phyloP scores from a whole-genome alignment of 306 rosid species.

The Ziziphus jujuba region DNA sequence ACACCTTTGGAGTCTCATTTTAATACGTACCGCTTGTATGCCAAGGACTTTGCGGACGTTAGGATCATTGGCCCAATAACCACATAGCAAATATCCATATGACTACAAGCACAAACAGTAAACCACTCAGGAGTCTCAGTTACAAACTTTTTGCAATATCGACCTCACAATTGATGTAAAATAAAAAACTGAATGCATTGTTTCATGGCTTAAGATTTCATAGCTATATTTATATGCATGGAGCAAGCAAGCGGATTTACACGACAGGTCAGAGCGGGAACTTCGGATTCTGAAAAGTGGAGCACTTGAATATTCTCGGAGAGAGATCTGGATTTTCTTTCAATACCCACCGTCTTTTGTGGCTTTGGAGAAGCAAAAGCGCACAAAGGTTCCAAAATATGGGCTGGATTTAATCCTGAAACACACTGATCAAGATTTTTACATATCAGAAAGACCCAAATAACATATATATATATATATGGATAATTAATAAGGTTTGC shows the following conservation, averaged over 20 bases:
- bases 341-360: background rate
- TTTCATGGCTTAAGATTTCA: background rate
- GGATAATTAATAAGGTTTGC: too few relatives aligned
- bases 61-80: conserved; percentile 27
- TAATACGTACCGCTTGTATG: too few relatives aligned
- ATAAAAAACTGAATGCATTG: background rate
- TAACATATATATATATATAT: too few relatives aligned
- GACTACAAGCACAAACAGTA: conserved; percentile 7
- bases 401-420: background rate
- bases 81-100: conserved; percentile 3
- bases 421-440: background rate
- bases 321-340: background rate
- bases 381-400: background rate
- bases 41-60: conserved; percentile 8
- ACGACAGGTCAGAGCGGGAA: conserved; percentile 21
- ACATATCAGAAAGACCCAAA: too few relatives aligned
- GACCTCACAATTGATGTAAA: too few relatives aligned
- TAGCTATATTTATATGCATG: too few relatives aligned
- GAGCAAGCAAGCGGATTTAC: conserved; percentile 18
- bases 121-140: too few relatives aligned
- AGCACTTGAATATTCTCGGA: too few relatives aligned
- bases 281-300: conserved; percentile 8
- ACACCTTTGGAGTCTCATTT: too few relatives aligned
- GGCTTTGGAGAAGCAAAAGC: background rate
- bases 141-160: too few relatives aligned